Percentiles rank a stretch among this genome's conserved stretches.
Evolutionary conservation across 2,329 filamentous ascomycete species (phyloP).

Genomic region (Nigrospora sphaerica): DNA sequence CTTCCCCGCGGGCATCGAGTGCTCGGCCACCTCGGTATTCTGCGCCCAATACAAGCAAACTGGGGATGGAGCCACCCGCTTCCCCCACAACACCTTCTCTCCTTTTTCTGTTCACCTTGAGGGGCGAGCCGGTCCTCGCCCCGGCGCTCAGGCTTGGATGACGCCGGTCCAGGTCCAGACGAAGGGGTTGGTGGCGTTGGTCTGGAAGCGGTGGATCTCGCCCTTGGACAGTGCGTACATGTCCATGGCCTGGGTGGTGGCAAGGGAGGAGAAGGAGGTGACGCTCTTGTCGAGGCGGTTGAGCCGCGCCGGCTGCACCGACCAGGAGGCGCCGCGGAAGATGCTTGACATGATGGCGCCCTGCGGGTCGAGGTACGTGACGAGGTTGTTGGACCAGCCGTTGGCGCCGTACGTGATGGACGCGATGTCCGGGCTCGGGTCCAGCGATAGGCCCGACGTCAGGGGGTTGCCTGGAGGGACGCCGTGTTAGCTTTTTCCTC

Average conservation of each 20-base stretch:
- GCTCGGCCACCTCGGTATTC: no score
- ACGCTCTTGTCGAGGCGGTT: not conserved
- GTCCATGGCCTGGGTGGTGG: slow-evolving; percentile 6
- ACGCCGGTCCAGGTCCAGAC: slow-evolving; percentile 2
- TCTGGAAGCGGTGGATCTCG: slow-evolving; percentile 6
- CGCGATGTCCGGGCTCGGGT: slow-evolving; percentile 7
- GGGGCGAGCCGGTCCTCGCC: no score
- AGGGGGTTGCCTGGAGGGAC: slow-evolving; percentile 2
- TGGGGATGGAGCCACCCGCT: no score
- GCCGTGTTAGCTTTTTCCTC: not conserved
- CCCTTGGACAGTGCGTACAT: slow-evolving; percentile 4
- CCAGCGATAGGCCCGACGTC: slow-evolving; percentile 1
- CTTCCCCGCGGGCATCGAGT: no score
- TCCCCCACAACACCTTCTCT: no score
- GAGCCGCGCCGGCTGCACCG: slow-evolving; percentile 2
- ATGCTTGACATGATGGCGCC: slow-evolving; percentile 3
- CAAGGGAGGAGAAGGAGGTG: slow-evolving; percentile 2
- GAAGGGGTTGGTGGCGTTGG: slow-evolving; percentile 4
- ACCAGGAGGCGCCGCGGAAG: slow-evolving; percentile 4
- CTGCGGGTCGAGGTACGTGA: slow-evolving; percentile 3
- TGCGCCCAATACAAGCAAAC: no score
- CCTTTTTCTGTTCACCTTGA: no score
- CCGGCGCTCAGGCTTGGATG: not conserved
- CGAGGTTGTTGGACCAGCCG: slow-evolving; percentile 8
- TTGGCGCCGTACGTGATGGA: slow-evolving; percentile 5